Base-by-base conservation (phyloP, 495 filamentous ascomycete species). In the Penicillium macrosclerotiorum region DNA sequence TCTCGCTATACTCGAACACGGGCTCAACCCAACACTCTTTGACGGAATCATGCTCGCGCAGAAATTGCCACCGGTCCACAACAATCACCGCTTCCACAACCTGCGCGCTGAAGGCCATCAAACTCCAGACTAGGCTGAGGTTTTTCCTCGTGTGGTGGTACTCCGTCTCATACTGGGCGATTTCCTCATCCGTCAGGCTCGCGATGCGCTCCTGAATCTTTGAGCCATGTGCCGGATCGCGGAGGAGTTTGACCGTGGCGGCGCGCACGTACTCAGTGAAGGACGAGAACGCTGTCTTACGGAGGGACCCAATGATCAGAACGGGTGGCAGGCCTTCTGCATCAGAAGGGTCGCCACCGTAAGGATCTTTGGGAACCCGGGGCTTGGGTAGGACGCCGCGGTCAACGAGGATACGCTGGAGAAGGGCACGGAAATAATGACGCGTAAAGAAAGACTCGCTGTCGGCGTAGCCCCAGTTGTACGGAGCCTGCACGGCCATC, bases 401-500 rank as follows among this genome's bases (percentile, higher is more conserved):
- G 59, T 98, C 93, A 0, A 95, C 72, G 42, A 98, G 89, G 9
- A 98, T 83, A 22, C 84, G 84, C 65, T 98, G 94, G 12, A 96
- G 72, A 2, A 98, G 77, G 1, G 90, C 88, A 18, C 93, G 86
- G 70, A 89, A 98, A 67, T 90, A 96, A 59, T 98, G 93, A 4
- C 93, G 78, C 1, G 84, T 93, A 69, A 97, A 96, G 70, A 96
- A 97, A 2, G 68, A 70, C 22, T 90, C 86, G 62, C 87, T 93
- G 33, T 94, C 89, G 16, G 74, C 72, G 11, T 69, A 64, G 7
- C 85, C 88, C 93, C 93, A 98, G 62, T 97, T 97, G 20, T 84
- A 76, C 0, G 92, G 90, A 1, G 93, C 93, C 69, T 98, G 93
- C 11, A 92, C 86, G 24, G 90, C 91, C 93, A 96, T 95, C 80